These are phyloP conservation scores for Allantophomopsis lycopodina DNA, from an alignment of 2,329 filamentous ascomycete genomes.

Conservation along the genomic window DNA sequence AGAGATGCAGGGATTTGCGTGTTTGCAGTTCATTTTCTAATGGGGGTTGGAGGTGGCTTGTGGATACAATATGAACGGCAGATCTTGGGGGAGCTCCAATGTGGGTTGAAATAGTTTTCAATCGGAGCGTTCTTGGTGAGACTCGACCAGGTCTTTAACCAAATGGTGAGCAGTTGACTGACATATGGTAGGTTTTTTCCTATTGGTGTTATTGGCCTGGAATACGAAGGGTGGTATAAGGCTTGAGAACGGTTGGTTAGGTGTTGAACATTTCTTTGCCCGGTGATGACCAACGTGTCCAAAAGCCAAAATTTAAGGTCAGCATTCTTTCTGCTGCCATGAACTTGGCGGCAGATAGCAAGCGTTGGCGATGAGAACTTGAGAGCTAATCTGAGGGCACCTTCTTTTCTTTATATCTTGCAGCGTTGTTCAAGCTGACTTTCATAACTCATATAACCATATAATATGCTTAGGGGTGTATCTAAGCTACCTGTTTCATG, in stretches of 20 bases:
- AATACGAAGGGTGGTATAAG: conserved; percentile 2
- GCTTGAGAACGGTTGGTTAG: conserved; percentile 5
- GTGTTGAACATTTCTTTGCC: conserved; percentile 10
- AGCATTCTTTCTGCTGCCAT: conserved; percentile 13
- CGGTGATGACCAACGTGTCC: conserved; percentile 21
- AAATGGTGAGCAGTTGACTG: not conserved
- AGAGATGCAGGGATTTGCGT: conserved; percentile 4
- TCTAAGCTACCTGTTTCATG: no score
- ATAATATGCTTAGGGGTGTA: no score
- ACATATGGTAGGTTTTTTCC: conserved; percentile 3
- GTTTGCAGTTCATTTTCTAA: conserved; percentile 5
- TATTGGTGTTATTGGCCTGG: conserved; percentile 1
- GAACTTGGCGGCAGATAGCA: conserved; percentile 8
- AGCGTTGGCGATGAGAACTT: conserved; percentile 23
- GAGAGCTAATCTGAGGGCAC: conserved; percentile 24
- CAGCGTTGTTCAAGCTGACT: not conserved
- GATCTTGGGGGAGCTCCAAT: no score
- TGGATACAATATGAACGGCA: no score
- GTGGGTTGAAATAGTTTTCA: conserved; percentile 18
- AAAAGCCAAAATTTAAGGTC: conserved; percentile 24
- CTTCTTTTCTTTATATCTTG: conserved; percentile 3
- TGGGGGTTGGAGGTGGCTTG: conserved; percentile 7
- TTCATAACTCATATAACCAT: no score
- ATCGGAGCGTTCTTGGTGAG: conserved; percentile 18
- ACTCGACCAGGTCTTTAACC: no score